Percentiles rank a stretch among this genome's conserved stretches.
Evolutionary conservation across 345 rosid genomes (phyloP).

Genomic region (Eucalyptus regnans): DNA sequence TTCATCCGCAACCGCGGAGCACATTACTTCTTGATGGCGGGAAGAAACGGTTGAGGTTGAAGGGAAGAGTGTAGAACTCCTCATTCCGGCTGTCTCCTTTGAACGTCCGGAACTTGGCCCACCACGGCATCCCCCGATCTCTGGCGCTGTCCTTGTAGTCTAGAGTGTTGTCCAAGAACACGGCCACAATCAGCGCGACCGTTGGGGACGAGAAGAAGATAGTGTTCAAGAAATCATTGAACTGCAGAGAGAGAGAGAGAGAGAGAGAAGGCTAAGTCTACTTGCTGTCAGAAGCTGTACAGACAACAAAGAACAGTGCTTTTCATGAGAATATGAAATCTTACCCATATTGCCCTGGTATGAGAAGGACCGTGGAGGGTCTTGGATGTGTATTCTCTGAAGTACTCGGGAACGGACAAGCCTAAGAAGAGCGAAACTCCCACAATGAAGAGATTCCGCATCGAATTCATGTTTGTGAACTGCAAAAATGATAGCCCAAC

Average conservation of each 20-base stretch:
- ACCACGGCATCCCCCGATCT: conserved; percentile 97
- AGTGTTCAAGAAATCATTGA: conserved; percentile 93
- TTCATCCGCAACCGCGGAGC: neutral
- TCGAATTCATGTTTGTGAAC: no score
- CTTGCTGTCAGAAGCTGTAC: no score
- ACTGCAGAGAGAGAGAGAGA: conserved; percentile 21
- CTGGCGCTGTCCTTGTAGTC: conserved; percentile 78
- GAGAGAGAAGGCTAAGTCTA: no score
- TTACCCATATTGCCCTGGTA: no score
- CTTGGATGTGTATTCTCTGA: no score
- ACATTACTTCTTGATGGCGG: conserved; percentile 57
- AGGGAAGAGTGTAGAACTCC: conserved; percentile 93
- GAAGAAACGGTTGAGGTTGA: conserved; percentile 92
- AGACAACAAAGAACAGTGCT: no score
- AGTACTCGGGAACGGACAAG: no score
- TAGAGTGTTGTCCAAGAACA: conserved; percentile 86
- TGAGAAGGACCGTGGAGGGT: no score
- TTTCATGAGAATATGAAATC: no score
- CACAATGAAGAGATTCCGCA: no score
- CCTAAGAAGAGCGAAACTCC: no score
- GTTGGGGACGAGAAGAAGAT: conserved; percentile 89
- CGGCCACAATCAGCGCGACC: conserved; percentile 64
- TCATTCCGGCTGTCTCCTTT: conserved; percentile 85
- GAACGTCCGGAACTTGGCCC: conserved; percentile 82
- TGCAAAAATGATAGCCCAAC: no score